Conservation (phyloP, 257 asterid species). For the Plantago elongata region DNA sequence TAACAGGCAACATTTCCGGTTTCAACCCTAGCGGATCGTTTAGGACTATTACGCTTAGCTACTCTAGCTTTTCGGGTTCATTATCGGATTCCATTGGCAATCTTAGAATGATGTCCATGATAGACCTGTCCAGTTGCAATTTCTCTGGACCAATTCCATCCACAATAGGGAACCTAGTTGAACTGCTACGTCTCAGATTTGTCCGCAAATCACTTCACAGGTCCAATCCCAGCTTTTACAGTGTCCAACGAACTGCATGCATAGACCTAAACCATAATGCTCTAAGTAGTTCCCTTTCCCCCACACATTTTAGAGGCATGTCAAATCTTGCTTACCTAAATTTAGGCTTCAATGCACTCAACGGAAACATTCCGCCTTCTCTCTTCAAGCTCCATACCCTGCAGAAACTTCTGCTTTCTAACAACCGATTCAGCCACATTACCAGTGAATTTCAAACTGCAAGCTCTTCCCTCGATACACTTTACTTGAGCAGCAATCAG, state of each 20-base stretch:
- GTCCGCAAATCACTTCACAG: conserved; percentile 26
- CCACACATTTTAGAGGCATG: conserved; percentile 27
- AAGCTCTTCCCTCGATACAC: conserved; percentile 15
- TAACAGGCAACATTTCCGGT: conserved; percentile 22
- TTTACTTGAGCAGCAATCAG: conserved; percentile 24
- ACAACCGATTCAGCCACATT: conserved; percentile 28
- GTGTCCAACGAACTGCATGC: conserved; percentile 23
- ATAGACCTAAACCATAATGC: conserved; percentile 20
- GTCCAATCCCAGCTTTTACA: conserved; percentile 29
- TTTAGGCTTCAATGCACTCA: conserved; percentile 22
- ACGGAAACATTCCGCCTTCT: conserved; percentile 24
- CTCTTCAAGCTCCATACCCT: conserved; percentile 33
- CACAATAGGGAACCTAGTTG: conserved; percentile 20
- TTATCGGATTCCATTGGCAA: conserved; percentile 30
- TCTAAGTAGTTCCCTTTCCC: conserved; percentile 24
- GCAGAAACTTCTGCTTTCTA: conserved; percentile 24
- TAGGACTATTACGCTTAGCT: conserved; percentile 12
- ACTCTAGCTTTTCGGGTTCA: conserved; percentile 29
- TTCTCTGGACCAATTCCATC: conserved; percentile 32
- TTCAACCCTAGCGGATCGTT: conserved; percentile 21
- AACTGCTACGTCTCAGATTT: conserved; percentile 32
- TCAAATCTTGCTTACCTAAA: conserved; percentile 16
- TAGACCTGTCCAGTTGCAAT: conserved; percentile 23
- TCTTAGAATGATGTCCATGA: conserved; percentile 22
- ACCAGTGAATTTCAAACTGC: conserved; percentile 1